Evolutionary conservation across 805 yeast genomes (phyloP).

Genomic region (Candida odintsovae): DNA sequence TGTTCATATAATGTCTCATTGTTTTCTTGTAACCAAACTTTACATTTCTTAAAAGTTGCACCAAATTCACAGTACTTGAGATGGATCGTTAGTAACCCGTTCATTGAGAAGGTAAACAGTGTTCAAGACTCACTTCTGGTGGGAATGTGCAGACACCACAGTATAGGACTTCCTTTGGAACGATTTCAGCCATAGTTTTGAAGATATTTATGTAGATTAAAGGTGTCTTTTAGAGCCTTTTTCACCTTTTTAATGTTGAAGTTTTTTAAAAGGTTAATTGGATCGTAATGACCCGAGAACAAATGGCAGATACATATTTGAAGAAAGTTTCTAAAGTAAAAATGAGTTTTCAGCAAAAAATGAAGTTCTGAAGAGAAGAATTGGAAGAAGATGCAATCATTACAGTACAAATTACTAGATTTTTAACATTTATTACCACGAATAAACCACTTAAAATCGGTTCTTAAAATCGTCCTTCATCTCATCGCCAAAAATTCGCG

Average conservation of each 20-base stretch:
- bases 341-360: too few relatives aligned
- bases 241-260: not conserved
- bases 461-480: too few relatives aligned
- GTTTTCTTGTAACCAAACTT: constrained; percentile 66
- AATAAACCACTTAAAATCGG: too few relatives aligned
- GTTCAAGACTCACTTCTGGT: constrained; percentile 47
- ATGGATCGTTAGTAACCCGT: too few relatives aligned
- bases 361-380: too few relatives aligned
- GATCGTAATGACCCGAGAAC: not conserved
- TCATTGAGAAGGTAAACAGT: too few relatives aligned
- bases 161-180: constrained; percentile 44
- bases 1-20: constrained; percentile 51
- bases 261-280: too few relatives aligned
- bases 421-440: too few relatives aligned
- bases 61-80: constrained; percentile 82
- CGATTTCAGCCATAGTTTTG: not conserved
- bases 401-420: too few relatives aligned
- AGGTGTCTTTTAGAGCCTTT: not conserved
- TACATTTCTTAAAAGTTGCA: constrained; percentile 73
- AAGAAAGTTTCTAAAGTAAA: too few relatives aligned
- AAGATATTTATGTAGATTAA: not conserved
- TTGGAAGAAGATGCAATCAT: too few relatives aligned
- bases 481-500: not conserved
- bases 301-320: not conserved
- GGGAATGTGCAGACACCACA: constrained; percentile 81